phyloP scores from a whole-genome alignment of 1,139 yeast genomes.

The Taphrina communis region DNA sequence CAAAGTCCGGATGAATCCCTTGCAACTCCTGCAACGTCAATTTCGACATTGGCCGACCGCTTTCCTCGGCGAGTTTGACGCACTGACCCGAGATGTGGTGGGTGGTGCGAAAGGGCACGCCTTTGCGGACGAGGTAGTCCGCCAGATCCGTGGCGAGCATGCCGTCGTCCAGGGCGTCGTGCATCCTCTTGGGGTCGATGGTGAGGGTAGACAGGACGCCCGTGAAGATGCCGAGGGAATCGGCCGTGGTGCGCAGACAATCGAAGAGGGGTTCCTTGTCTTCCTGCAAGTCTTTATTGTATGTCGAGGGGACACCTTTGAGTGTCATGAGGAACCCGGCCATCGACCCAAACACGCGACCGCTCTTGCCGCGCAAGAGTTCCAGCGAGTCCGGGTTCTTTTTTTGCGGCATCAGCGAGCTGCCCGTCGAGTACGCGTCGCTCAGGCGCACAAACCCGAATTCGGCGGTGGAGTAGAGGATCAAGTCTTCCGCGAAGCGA shows the following conservation, averaged over 20 bases:
- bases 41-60: slow-evolving; percentile 76
- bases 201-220: slow-evolving; percentile 89
- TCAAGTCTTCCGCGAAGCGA: slow-evolving; percentile 90
- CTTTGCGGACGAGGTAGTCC: slow-evolving; percentile 93
- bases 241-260: slow-evolving; percentile 85
- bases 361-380: slow-evolving; percentile 92
- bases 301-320: slow-evolving; percentile 95
- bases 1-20: slow-evolving; percentile 78
- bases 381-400: slow-evolving; percentile 97
- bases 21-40: slow-evolving; percentile 77
- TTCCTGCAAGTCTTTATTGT: slow-evolving; percentile 98
- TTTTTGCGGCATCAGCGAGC: slow-evolving; percentile 98
- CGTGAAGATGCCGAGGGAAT: slow-evolving; percentile 89
- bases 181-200: slow-evolving; percentile 77
- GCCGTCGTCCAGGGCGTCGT: slow-evolving; percentile 90
- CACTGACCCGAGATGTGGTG: slow-evolving; percentile 98
- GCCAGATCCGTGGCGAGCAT: slow-evolving; percentile 99
- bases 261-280: slow-evolving; percentile 98
- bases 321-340: slow-evolving; percentile 95
- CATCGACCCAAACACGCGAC: slow-evolving; percentile 92
- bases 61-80: slow-evolving; percentile 85
- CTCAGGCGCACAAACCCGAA: slow-evolving; percentile 91
- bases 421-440: slow-evolving; percentile 98
- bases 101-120: slow-evolving; percentile 98
- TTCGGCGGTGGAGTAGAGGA: slow-evolving; percentile 95